Conservation (phyloP, 345 rosid genomes). For the Melaleuca alternifolia region DNA sequence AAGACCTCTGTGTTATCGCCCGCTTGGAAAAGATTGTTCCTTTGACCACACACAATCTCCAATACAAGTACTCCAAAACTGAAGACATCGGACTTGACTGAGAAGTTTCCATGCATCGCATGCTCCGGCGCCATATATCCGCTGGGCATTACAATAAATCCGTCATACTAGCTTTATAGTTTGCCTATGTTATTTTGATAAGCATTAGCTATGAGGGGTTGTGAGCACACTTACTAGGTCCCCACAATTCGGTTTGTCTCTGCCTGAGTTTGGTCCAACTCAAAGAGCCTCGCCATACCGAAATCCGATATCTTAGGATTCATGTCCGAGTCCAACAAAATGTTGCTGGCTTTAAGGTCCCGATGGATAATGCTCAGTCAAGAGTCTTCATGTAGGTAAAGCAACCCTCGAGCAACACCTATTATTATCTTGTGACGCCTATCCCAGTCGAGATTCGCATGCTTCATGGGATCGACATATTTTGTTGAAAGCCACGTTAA, state of each 20-base stretch:
- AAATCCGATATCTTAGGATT: constrained; percentile 40
- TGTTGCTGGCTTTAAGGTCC: constrained; percentile 33
- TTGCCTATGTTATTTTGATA: neutral
- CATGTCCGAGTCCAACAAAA: constrained; percentile 30
- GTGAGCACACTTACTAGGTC: constrained; percentile 16
- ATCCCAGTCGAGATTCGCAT: constrained; percentile 13
- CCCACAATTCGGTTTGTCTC: constrained; percentile 26
- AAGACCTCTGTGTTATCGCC: constrained; percentile 15
- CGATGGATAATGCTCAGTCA: constrained; percentile 32
- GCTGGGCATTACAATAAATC: constrained; percentile 3
- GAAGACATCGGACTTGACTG: constrained; percentile 44
- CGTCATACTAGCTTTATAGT: neutral
- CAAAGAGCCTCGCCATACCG: constrained; percentile 39
- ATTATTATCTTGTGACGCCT: constrained; percentile 20
- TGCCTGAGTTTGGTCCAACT: constrained; percentile 22
- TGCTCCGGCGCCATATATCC: constrained; percentile 46
- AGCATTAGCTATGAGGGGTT: neutral
- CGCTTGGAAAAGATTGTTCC: constrained; percentile 5
- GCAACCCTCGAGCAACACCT: constrained; percentile 34
- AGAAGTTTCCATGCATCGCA: constrained; percentile 33
- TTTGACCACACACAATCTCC: constrained; percentile 41
- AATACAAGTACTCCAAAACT: constrained; percentile 39
- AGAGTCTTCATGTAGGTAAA: constrained; percentile 41
- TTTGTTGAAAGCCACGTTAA: neutral
- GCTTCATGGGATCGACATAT: constrained; percentile 10